Evolutionary conservation across 371 early-diverging fungal species (phyloP), one percentile per base, ranked within the genome.

Genomic region (Mucor lusitanicus): DNA sequence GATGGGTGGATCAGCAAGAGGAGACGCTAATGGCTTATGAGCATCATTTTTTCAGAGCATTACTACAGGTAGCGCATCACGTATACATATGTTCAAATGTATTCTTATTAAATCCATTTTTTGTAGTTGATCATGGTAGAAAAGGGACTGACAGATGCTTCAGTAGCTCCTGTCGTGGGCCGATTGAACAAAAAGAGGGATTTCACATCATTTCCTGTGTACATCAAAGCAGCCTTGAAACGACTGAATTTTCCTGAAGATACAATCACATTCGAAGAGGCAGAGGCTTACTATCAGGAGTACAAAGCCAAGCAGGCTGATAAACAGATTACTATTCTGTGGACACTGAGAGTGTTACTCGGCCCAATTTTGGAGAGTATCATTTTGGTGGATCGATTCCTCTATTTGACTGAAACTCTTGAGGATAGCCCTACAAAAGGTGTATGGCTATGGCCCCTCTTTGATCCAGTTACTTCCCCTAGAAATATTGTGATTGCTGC

Each of bases 291-390:
- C 48, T 81, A 77, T 48, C 55, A 72, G 23, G 32, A 66, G 27
- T 77, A 75, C 23, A 71, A 81, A 25, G n/a, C 53, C 23, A 73
- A 70, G 33, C 69, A 73, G 28, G 73, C 77, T 42, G 77, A 88
- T 30, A 85, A 81, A 59, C 85, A 90, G 71, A 83, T 94, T 32
- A 88, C 89, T 0, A 85, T 89, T 6, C 79, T 90, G 11, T 95
- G 95, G 95, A 91, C 95, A 6, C 73, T 95, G 50, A 72, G 92
- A 35, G 85, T 91, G 0, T 73, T 94, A 70, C 65, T 93, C 27
- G 92, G 90, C 1, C 88, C 88, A 23, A 79, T 90, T 11, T 76
- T 93, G 28, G 95, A 95, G 69, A 88, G 90, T 59, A 71, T 94
- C 72, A 84, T 95, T 33, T 67, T 94, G 12, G 75, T 91, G 4